Conservation (phyloP, 2,329 filamentous ascomycete genomes). For the Beauveria sp. region DNA sequence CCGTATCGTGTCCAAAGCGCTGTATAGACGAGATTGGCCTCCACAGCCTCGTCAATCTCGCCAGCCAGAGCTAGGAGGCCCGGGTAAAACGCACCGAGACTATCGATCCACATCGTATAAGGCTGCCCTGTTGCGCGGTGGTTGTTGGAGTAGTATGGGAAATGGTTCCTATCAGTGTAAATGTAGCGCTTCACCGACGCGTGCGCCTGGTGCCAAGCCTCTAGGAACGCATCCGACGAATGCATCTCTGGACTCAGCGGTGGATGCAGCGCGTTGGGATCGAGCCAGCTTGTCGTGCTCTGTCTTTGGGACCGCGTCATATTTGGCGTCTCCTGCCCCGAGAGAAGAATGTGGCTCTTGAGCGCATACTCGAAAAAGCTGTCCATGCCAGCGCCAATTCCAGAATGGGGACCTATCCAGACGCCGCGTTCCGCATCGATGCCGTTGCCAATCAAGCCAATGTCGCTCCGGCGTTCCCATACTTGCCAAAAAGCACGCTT, state of each 20-base stretch:
- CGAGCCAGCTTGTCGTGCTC: slow-evolving; percentile 42
- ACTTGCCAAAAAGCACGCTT: slow-evolving; percentile 96
- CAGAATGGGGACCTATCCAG: slow-evolving; percentile 85
- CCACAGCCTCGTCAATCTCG: slow-evolving; percentile 82
- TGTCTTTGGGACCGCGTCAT: slow-evolving; percentile 30
- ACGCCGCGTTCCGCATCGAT: slow-evolving; percentile 86
- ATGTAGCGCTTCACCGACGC: slow-evolving; percentile 82
- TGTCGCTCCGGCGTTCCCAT: slow-evolving; percentile 79
- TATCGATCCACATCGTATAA: slow-evolving; percentile 91
- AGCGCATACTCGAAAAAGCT: slow-evolving; percentile 98
- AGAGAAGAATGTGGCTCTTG: slow-evolving; percentile 87
- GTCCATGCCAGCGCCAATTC: slow-evolving; percentile 92
- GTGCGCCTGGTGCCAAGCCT: slow-evolving; percentile 79
- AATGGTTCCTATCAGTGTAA: slow-evolving; percentile 68
- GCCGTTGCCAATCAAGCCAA: slow-evolving; percentile 82
- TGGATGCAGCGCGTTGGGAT: slow-evolving; percentile 54
- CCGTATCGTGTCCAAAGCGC: slow-evolving; percentile 92
- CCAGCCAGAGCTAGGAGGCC: slow-evolving; percentile 80
- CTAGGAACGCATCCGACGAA: slow-evolving; percentile 69
- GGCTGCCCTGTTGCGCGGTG: slow-evolving; percentile 83
- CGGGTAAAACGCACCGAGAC: slow-evolving; percentile 89
- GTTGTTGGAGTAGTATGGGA: slow-evolving; percentile 88
- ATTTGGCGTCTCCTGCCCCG: slow-evolving; percentile 59
- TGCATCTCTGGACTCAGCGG: slow-evolving; percentile 58
- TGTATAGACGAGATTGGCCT: slow-evolving; percentile 83